Evolutionary conservation across 2,329 filamentous ascomycete genomes (phyloP).

Genomic region (Incumbomyces delicatus): DNA sequence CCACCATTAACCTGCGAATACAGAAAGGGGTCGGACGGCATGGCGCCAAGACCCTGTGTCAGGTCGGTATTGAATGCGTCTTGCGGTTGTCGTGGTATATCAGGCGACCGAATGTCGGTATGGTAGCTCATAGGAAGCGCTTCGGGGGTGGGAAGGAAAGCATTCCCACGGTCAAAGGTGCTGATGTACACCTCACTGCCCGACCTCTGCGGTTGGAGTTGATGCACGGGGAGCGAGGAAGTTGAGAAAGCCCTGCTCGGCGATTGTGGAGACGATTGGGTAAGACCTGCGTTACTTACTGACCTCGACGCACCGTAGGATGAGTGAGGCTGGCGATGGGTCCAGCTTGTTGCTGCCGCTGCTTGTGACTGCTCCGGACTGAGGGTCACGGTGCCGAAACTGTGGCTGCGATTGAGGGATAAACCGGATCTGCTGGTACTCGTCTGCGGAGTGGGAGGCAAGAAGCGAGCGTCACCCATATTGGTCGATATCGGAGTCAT

Average conservation of each 20-base stretch:
- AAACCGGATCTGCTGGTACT: constrained; percentile 19
- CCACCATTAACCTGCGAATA: constrained; percentile 13
- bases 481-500: constrained; percentile 28
- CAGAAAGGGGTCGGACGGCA: constrained; percentile 14
- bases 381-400: constrained; percentile 22
- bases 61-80: constrained; percentile 22
- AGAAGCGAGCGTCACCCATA: constrained; percentile 22
- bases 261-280: constrained; percentile 11
- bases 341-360: constrained; percentile 18
- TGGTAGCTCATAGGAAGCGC: constrained; percentile 10
- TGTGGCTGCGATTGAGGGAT: constrained; percentile 22
- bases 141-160: constrained; percentile 11
- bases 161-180: constrained; percentile 7
- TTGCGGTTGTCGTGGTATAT: constrained; percentile 18
- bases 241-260: constrained; percentile 16
- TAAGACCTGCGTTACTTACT: neutral
- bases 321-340: constrained; percentile 2
- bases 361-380: constrained; percentile 24
- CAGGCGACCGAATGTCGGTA: constrained; percentile 10
- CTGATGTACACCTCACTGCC: constrained; percentile 12
- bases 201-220: constrained; percentile 13
- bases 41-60: constrained; percentile 21
- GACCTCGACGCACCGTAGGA: neutral
- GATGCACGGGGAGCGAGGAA: constrained; percentile 10
- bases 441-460: constrained; percentile 22